phyloP scores from a whole-genome alignment of 2,329 filamentous ascomycete genomes.

The Geoglossum cookeanum region DNA sequence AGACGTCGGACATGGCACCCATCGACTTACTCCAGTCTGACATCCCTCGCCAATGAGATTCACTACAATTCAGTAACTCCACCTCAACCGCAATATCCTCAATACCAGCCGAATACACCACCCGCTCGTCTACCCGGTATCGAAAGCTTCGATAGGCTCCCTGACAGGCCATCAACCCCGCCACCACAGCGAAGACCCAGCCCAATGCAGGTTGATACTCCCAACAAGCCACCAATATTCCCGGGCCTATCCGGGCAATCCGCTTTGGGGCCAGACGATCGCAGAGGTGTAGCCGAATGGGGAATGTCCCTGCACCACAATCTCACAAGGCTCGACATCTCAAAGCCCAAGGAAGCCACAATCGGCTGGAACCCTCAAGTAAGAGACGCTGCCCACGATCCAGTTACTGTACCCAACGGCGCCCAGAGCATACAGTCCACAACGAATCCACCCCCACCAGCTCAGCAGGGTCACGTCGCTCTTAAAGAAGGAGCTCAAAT shows the following conservation, averaged over 20 bases:
- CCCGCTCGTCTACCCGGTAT: slow-evolving; percentile 66
- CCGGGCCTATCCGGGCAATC: slow-evolving; percentile 16
- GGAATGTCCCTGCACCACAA: slow-evolving; percentile 48
- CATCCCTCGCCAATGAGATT: slow-evolving; percentile 20
- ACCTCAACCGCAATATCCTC: slow-evolving; percentile 34
- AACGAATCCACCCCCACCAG: neutral
- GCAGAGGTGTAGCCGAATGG: slow-evolving; percentile 36
- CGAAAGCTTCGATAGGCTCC: slow-evolving; percentile 71
- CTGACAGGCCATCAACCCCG: slow-evolving; percentile 36
- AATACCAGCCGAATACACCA: slow-evolving; percentile 35
- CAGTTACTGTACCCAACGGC: neutral
- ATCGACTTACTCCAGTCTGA: slow-evolving; percentile 42
- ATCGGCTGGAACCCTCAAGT: neutral
- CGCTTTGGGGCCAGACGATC: slow-evolving; percentile 22
- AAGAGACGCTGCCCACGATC: neutral
- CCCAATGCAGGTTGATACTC: slow-evolving; percentile 57
- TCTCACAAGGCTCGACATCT: slow-evolving; percentile 46
- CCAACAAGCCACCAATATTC: slow-evolving; percentile 23
- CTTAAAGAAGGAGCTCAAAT: slow-evolving; percentile 18
- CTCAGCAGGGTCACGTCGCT: slow-evolving; percentile 20
- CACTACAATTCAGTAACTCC: slow-evolving; percentile 54
- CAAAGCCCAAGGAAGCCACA: neutral
- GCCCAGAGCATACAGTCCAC: neutral
- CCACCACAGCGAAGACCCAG: slow-evolving; percentile 47
- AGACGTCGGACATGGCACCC: slow-evolving; percentile 83